Percentiles rank a stretch among this genome's conserved stretches.
These are phyloP conservation scores for Marasmius fiardii DNA, from an alignment of 1,284 basidiomycete genomes.

Conservation along the genomic window DNA sequence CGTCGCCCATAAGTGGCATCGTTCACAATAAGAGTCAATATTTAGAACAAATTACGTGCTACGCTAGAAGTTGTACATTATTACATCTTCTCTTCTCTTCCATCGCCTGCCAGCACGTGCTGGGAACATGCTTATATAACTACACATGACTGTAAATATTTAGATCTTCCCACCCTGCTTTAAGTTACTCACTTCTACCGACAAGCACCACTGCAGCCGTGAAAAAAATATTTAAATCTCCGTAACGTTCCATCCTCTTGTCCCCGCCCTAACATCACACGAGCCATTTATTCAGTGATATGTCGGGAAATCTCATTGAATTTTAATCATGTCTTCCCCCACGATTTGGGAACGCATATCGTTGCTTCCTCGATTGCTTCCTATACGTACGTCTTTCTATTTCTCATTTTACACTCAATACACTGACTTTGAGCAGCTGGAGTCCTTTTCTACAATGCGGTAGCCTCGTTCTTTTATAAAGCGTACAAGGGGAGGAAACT, in stretches of 20 bases:
- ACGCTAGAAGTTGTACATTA: neutral
- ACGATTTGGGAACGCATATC: slow-evolving; percentile 1
- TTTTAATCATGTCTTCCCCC: neutral
- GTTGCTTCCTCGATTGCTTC: neutral
- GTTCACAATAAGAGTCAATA: neutral
- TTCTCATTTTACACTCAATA: neutral
- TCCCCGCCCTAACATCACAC: neutral
- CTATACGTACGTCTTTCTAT: neutral
- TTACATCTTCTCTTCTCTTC: neutral
- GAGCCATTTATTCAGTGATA: neutral
- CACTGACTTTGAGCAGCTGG: neutral
- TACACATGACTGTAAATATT: neutral
- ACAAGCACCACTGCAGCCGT: neutral
- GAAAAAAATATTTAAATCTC: too few relatives aligned
- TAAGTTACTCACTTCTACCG: neutral
- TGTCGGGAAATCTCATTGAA: neutral
- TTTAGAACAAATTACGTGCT: neutral
- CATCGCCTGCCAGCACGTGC: neutral
- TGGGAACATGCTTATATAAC: neutral
- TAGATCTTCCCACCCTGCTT: neutral
- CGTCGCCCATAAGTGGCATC: too few relatives aligned
- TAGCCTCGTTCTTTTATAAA: neutral
- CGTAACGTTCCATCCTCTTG: neutral
- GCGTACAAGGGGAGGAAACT: neutral
- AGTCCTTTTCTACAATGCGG: neutral